Evolutionary conservation across 2,329 filamentous ascomycete genomes (phyloP).

Genomic region (Akanthomyces muscarius): DNA sequence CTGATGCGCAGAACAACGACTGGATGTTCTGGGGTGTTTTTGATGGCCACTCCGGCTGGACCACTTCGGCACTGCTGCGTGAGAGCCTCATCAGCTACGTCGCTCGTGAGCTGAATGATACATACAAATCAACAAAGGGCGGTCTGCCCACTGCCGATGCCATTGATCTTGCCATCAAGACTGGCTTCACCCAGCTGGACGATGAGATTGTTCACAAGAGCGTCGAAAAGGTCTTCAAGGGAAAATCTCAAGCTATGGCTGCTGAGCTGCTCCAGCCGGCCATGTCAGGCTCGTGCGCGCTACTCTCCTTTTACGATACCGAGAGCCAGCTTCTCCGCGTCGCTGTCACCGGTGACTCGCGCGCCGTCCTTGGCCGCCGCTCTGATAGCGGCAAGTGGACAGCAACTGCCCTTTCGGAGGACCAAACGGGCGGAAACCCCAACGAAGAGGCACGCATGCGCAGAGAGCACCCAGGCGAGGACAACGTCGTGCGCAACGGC

Average conservation of each 20-base stretch:
- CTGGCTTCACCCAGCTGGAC: constrained; percentile 82
- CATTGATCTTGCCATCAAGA: constrained; percentile 88
- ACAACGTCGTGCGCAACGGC: constrained; percentile 81
- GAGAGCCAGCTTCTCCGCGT: constrained; percentile 83
- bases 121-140: constrained; percentile 69
- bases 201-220: constrained; percentile 93
- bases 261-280: constrained; percentile 90
- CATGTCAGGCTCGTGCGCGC: constrained; percentile 91
- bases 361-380: constrained; percentile 83
- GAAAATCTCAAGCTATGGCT: constrained; percentile 83
- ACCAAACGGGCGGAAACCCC: constrained; percentile 88
- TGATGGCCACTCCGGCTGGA: constrained; percentile 96
- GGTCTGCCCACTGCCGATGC: constrained; percentile 70
- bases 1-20: constrained; percentile 56
- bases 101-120: constrained; percentile 84
- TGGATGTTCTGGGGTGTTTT: constrained; percentile 99
- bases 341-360: constrained; percentile 93
- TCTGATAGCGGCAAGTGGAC: constrained; percentile 82
- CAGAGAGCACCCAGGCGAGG: constrained; percentile 83
- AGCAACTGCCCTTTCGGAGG: constrained; percentile 81
- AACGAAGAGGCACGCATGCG: constrained; percentile 80
- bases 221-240: constrained; percentile 84
- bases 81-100: constrained; percentile 91
- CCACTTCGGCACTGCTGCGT: constrained; percentile 90
- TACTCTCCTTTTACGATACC: constrained; percentile 94